These are phyloP conservation scores for Lactifluus hygrophoroides DNA, from an alignment of 768 basidiomycete genomes.

Conservation along the genomic window DNA sequence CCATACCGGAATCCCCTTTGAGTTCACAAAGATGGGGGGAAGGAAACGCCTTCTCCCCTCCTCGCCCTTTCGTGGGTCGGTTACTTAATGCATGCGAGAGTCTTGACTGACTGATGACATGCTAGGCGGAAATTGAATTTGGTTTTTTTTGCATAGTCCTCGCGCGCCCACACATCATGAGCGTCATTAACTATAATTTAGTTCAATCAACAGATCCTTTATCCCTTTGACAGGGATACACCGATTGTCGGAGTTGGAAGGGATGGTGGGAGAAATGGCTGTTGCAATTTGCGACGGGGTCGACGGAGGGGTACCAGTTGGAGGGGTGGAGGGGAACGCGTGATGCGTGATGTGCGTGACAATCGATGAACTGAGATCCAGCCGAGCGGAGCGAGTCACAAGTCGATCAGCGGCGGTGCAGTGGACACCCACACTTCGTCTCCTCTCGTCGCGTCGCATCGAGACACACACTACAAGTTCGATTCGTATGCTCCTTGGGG, in stretches of 20 bases:
- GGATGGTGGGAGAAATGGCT: neutral
- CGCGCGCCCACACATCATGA: too few species aligned
- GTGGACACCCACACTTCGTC: too few species aligned
- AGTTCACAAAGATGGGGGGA: neutral
- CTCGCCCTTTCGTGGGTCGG: too few species aligned
- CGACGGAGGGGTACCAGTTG: too few species aligned
- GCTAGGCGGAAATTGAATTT: too few species aligned
- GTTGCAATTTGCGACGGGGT: neutral
- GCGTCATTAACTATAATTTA: neutral
- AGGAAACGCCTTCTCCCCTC: too few species aligned
- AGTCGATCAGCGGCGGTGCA: constrained; percentile 13
- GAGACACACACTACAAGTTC: constrained; percentile 6
- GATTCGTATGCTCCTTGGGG: neutral
- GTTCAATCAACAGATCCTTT: too few species aligned
- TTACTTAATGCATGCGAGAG: too few species aligned
- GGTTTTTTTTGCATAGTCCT: too few species aligned
- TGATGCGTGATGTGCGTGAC: neutral
- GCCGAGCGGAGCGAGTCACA: constrained; percentile 9
- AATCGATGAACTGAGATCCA: neutral
- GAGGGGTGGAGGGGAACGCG: too few species aligned
- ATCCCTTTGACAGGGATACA: neutral
- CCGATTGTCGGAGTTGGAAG: neutral
- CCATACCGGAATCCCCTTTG: neutral
- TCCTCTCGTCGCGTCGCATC: neutral
- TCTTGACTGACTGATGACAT: too few species aligned